A percentile compares a stretch with the other conserved stretches of the same genome.
phyloP scores from a whole-genome alignment of 441 rosid species.

The Sinapis alba region DNA sequence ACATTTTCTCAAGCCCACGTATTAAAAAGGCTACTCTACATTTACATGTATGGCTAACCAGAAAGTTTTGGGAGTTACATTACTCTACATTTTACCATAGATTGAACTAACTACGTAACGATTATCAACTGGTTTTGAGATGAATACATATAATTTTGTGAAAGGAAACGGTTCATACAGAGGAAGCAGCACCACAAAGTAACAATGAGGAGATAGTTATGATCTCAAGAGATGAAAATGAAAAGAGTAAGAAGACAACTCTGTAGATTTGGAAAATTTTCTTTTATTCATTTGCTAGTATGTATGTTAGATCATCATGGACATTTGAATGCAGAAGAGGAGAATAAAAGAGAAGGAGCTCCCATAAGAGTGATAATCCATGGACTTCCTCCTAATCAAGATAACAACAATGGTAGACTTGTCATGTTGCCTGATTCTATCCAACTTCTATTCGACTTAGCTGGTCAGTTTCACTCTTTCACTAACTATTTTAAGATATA shows the following conservation, averaged over 20 bases:
- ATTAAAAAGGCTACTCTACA: not conserved
- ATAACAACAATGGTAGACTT: slow-evolving; percentile 54
- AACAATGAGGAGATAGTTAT: slow-evolving; percentile 29
- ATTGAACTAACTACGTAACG: not conserved
- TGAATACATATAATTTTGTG: not conserved
- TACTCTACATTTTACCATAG: not conserved
- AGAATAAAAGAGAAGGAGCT: slow-evolving; percentile 35
- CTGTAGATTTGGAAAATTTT: not conserved
- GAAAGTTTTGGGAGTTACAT: not conserved
- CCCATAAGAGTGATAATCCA: slow-evolving; percentile 73
- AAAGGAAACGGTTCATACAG: slow-evolving; percentile 28
- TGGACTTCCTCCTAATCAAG: slow-evolving; percentile 61
- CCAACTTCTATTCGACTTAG: slow-evolving; percentile 65
- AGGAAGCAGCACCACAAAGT: slow-evolving; percentile 17
- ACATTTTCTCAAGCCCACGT: not conserved
- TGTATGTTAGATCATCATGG: not conserved
- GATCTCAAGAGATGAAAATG: slow-evolving; percentile 24
- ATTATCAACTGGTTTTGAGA: slow-evolving; percentile 1
- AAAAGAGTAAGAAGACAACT: slow-evolving; percentile 29
- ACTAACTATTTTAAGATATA: not conserved
- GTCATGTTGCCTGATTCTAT: slow-evolving; percentile 66
- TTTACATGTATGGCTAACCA: not conserved
- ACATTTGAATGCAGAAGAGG: slow-evolving; percentile 48
- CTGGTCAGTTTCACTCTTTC: slow-evolving; percentile 55
- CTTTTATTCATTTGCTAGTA: not conserved